These are phyloP conservation scores for Nidularia sp. DNA, from an alignment of 768 basidiomycete genomes.

Conservation along the genomic window DNA sequence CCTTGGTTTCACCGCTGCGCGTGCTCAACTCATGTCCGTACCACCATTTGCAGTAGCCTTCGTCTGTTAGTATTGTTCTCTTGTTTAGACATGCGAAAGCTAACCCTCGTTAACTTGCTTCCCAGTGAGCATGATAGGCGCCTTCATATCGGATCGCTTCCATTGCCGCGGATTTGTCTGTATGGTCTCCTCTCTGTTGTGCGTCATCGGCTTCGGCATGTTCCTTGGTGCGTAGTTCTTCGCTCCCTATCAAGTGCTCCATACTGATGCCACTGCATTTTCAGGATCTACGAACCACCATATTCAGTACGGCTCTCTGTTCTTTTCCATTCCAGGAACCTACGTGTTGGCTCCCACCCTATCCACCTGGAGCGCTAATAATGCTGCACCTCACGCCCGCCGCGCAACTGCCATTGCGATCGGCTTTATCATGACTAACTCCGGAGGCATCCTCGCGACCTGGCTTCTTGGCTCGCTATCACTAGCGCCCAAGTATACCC, in stretches of 20 bases:
- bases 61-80: constrained; percentile 27
- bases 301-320: constrained; percentile 51
- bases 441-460: constrained; percentile 56
- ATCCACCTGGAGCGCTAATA: constrained; percentile 60
- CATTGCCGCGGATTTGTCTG: constrained; percentile 42
- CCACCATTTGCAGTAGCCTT: constrained; percentile 51
- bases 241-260: background rate
- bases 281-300: constrained; percentile 31
- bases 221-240: constrained; percentile 39
- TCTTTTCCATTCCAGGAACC: constrained; percentile 48
- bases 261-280: background rate
- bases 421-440: constrained; percentile 53
- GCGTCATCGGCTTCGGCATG: constrained; percentile 49
- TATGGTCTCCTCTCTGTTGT: constrained; percentile 39
- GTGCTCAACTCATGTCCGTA: constrained; percentile 54
- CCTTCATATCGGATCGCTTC: constrained; percentile 51
- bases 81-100: background rate
- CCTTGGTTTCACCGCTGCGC: constrained; percentile 50
- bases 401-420: constrained; percentile 57
- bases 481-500: constrained; percentile 42
- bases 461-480: constrained; percentile 55
- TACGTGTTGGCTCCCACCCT: constrained; percentile 52
- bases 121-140: constrained; percentile 27
- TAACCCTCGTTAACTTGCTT: background rate
- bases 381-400: constrained; percentile 29